Evolutionary conservation across 2,329 filamentous ascomycete species (phyloP).

Genomic region (Paecilomyces dactylethromorphus): DNA sequence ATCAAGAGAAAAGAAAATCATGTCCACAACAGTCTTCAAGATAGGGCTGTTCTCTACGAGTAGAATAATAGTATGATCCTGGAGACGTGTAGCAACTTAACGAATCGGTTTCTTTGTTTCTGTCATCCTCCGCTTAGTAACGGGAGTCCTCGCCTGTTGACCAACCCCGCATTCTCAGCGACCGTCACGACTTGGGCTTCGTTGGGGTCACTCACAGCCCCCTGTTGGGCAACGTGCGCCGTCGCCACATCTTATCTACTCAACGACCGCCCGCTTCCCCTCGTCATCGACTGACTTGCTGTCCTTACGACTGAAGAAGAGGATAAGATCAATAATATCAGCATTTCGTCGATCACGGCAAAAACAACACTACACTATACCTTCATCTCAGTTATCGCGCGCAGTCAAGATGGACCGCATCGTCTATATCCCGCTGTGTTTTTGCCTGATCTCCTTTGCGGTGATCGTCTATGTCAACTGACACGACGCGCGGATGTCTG

Average conservation of each 20-base stretch:
- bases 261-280: neutral
- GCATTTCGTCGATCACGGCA: neutral
- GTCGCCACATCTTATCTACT: neutral
- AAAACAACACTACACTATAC: neutral
- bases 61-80: neutral
- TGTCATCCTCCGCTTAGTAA: neutral
- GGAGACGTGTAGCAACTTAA: neutral
- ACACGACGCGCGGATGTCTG: neutral
- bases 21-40: neutral
- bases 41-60: neutral
- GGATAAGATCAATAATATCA: neutral
- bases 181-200: neutral
- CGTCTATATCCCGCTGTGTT: slow-evolving; percentile 29
- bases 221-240: neutral
- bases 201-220: neutral
- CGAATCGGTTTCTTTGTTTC: neutral
- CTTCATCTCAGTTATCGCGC: neutral
- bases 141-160: neutral
- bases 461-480: slow-evolving; percentile 29
- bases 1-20: neutral
- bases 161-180: neutral
- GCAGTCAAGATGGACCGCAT: slow-evolving; percentile 23
- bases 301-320: neutral
- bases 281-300: neutral
- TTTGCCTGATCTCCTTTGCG: slow-evolving; percentile 31